Percentiles rank a stretch among this genome's conserved stretches.
Conservation (phyloP, 208 protist genomes). For the Vickermania ingenoplastis region DNA sequence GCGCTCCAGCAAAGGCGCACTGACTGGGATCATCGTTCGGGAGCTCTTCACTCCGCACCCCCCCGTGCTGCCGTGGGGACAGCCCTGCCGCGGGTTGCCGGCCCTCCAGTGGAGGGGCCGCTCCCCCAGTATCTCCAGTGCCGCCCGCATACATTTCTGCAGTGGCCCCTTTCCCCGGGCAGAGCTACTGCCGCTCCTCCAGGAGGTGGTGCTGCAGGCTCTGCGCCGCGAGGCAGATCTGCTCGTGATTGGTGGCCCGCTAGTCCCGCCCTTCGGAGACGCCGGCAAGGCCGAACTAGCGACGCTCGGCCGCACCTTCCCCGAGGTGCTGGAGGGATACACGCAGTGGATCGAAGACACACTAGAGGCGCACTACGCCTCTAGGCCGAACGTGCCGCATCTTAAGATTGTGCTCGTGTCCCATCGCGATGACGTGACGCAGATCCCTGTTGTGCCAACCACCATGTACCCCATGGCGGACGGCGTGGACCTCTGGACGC, state of each 20-base stretch:
- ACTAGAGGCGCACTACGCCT: constrained; percentile 46
- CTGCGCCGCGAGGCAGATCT: constrained; percentile 64
- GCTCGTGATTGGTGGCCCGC: constrained; percentile 75
- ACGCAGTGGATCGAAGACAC: constrained; percentile 60
- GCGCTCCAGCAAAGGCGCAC: constrained; percentile 50
- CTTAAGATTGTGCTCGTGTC: constrained; percentile 69
- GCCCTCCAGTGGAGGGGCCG: background rate
- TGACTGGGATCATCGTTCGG: constrained; percentile 70
- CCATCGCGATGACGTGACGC: constrained; percentile 63
- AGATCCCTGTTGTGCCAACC: constrained; percentile 69
- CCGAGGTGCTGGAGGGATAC: constrained; percentile 48
- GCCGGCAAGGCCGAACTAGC: constrained; percentile 48
- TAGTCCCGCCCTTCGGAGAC: constrained; percentile 50
- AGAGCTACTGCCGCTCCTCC: constrained; percentile 42
- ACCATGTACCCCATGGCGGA: constrained; percentile 70
- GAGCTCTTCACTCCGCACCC: constrained; percentile 45
- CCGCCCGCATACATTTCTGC: constrained; percentile 72
- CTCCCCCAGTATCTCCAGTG: background rate
- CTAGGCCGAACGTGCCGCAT: constrained; percentile 16
- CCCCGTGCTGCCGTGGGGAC: constrained; percentile 54
- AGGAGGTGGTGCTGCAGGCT: constrained; percentile 35
- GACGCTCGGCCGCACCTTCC: constrained; percentile 37
- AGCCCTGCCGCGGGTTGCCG: constrained; percentile 13
- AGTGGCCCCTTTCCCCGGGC: constrained; percentile 74
- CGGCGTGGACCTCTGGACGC: constrained; percentile 44